Evolutionary conservation across 352 stramenopile species (phyloP).

Genomic region (Globisporangium sylvaticum): DNA sequence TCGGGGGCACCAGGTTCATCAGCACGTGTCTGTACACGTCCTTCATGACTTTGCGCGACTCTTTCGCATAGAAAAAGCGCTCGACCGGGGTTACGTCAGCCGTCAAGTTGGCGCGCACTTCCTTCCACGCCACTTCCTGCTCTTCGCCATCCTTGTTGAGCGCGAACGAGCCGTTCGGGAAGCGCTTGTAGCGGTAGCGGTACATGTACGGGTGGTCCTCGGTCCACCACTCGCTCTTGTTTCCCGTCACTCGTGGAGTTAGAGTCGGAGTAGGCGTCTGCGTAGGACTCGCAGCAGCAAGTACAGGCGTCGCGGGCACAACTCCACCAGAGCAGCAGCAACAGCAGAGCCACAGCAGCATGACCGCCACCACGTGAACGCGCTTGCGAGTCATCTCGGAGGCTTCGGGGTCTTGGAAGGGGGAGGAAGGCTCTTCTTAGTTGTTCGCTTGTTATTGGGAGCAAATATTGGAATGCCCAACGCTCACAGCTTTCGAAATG

Average conservation of each 20-base stretch:
- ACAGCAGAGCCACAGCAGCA: conserved; percentile 2
- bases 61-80: conserved; percentile 27
- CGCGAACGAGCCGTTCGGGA: conserved; percentile 37
- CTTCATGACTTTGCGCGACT: conserved; percentile 28
- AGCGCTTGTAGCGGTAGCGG: conserved; percentile 30
- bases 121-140: conserved; percentile 1
- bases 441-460: neutral
- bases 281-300: neutral
- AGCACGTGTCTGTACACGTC: conserved; percentile 27
- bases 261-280: neutral
- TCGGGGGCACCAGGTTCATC: conserved; percentile 51
- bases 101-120: conserved; percentile 20
- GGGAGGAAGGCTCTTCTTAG: neutral
- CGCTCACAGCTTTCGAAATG: neutral
- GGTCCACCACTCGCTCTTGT: conserved; percentile 36
- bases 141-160: conserved; percentile 17
- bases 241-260: neutral
- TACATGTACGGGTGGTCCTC: conserved; percentile 46
- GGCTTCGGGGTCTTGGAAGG: neutral
- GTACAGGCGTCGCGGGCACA: neutral
- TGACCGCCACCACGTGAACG: neutral
- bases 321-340: neutral
- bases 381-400: neutral
- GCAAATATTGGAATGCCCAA: neutral
- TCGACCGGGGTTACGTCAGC: conserved; percentile 18